Percentiles rank a stretch among this genome's conserved stretches.
Conservation (phyloP, 257 asterid genomes). For the Gardenia jasminoides region DNA sequence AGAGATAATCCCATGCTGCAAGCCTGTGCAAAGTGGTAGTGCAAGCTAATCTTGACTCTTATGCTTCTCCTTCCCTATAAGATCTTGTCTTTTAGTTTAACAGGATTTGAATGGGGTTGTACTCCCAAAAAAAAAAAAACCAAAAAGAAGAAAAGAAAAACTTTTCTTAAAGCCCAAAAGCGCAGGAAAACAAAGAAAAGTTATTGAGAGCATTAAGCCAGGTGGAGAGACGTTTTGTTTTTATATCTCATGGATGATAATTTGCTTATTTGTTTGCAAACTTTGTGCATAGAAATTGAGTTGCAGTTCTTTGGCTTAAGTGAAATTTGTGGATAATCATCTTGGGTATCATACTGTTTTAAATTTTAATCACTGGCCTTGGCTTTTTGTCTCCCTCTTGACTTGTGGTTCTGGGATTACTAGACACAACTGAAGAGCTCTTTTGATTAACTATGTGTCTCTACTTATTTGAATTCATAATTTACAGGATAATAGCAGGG, state of each 20-base stretch:
- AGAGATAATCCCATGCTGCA: background rate
- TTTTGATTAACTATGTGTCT: conserved; percentile 2
- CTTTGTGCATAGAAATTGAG: background rate
- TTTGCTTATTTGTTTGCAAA: background rate
- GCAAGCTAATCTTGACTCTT: background rate
- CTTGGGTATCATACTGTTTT: background rate
- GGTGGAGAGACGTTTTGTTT: background rate
- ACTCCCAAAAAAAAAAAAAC: too few species aligned
- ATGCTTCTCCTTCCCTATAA: background rate
- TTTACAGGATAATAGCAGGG: conserved; percentile 64
- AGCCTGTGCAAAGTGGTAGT: background rate
- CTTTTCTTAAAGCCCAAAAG: background rate
- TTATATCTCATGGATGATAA: background rate
- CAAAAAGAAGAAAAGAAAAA: too few species aligned
- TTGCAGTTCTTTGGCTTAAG: background rate
- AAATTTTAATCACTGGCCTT: background rate
- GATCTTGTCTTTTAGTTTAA: background rate
- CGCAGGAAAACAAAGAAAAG: background rate
- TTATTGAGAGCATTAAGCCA: background rate
- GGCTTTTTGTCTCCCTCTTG: background rate
- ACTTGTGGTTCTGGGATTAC: background rate
- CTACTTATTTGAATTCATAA: conserved; percentile 8
- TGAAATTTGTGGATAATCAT: background rate
- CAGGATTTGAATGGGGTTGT: background rate
- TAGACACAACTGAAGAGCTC: background rate